Evolutionary conservation across 257 asterid species (phyloP).

Genomic region (Capsicum rhomboideum): DNA sequence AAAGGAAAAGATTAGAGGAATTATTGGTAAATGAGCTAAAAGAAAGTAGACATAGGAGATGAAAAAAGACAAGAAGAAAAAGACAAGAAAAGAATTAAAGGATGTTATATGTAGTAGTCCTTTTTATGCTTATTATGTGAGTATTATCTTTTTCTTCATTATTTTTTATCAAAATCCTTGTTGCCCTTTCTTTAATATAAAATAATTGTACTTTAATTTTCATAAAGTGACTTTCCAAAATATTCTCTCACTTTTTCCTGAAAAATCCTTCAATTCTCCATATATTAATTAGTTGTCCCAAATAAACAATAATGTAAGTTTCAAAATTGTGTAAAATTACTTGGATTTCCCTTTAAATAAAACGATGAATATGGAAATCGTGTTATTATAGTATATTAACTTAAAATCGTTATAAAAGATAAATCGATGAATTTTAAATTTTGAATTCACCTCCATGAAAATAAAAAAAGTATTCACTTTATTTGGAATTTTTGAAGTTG

Average conservation of each 20-base stretch:
- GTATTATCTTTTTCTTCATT: background rate
- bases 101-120: too few species aligned
- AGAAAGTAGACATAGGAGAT: conserved; percentile 2
- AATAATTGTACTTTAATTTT: background rate
- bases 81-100: conserved; percentile 11
- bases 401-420: background rate
- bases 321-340: background rate
- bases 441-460: background rate
- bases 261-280: background rate
- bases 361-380: background rate
- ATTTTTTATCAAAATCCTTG: background rate
- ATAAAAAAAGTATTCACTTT: too few species aligned
- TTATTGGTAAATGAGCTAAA: background rate
- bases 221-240: background rate
- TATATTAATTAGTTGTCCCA: background rate
- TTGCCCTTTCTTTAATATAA: background rate
- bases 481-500: too few species aligned
- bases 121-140: background rate
- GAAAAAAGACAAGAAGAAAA: conserved; percentile 22
- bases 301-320: background rate
- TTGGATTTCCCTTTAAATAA: background rate
- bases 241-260: background rate
- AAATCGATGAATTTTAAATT: background rate
- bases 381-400: background rate
- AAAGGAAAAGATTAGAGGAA: background rate